These are phyloP conservation scores for Botrytis sinoallii DNA, from an alignment of 2,329 filamentous ascomycete genomes.

Conservation along the genomic window DNA sequence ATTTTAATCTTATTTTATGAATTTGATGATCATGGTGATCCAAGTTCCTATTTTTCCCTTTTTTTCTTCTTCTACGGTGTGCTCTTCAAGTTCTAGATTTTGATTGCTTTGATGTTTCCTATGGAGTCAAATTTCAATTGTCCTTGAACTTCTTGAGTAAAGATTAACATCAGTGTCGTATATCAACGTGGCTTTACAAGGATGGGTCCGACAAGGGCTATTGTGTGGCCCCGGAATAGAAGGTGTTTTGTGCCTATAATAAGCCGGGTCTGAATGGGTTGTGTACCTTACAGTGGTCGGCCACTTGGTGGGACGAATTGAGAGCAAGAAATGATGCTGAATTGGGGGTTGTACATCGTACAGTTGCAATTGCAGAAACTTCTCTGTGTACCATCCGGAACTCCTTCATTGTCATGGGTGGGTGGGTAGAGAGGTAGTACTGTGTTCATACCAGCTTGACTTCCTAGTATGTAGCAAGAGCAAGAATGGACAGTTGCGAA, in stretches of 20 bases:
- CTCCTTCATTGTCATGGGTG: not conserved
- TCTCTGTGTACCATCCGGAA: not conserved
- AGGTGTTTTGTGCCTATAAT: not conserved
- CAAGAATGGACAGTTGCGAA: not conserved
- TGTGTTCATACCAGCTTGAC: not conserved
- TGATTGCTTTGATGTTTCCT: not conserved
- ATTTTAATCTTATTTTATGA: not conserved
- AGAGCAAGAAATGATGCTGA: not conserved
- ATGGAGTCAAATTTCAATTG: slow-evolving; percentile 1
- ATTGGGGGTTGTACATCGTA: not conserved
- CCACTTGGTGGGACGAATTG: not conserved
- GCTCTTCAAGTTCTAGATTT: not conserved
- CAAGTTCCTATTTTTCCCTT: not conserved
- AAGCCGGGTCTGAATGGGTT: not conserved
- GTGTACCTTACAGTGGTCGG: not conserved
- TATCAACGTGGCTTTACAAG: not conserved
- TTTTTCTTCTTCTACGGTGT: not conserved
- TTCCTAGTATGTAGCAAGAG: not conserved
- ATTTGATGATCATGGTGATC: slow-evolving; percentile 1
- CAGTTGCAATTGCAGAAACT: not conserved
- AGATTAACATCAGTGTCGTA: not conserved
- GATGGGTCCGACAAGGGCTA: not conserved
- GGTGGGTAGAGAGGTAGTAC: not conserved
- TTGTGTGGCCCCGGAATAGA: not conserved
- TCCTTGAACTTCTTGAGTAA: not conserved